These are phyloP conservation scores for Microascus cirrosus DNA, from an alignment of 2,329 filamentous ascomycete genomes.

Conservation along the genomic window DNA sequence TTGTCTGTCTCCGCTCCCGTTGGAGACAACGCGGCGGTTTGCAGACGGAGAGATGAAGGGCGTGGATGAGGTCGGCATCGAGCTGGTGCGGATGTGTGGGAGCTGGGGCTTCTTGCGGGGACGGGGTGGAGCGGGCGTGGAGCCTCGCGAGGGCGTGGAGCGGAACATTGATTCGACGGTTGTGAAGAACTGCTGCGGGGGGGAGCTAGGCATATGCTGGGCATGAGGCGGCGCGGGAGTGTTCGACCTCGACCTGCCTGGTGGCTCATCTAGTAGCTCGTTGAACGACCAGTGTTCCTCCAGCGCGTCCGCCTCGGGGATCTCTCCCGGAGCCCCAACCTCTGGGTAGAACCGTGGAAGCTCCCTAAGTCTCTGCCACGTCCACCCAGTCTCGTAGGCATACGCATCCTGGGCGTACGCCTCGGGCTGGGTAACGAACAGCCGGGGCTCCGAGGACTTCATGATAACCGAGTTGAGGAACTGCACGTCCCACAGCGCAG, in stretches of 20 bases:
- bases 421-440: slow-evolving; percentile 67
- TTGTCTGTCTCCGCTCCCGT: not conserved
- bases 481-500: slow-evolving; percentile 57
- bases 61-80: slow-evolving; percentile 32
- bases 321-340: slow-evolving; percentile 20
- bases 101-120: slow-evolving; percentile 31
- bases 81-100: slow-evolving; percentile 38
- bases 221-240: not conserved
- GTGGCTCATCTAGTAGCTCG: slow-evolving; percentile 48
- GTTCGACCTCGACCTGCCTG: not conserved
- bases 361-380: slow-evolving; percentile 58
- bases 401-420: slow-evolving; percentile 58
- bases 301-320: slow-evolving; percentile 49
- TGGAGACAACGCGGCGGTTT: slow-evolving; percentile 33
- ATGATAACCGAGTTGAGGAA: slow-evolving; percentile 66
- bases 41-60: slow-evolving; percentile 24
- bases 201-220: slow-evolving; percentile 17
- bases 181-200: slow-evolving; percentile 27
- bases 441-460: slow-evolving; percentile 54
- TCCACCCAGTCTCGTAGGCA: slow-evolving; percentile 48
- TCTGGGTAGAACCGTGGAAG: slow-evolving; percentile 46
- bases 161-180: slow-evolving; percentile 21
- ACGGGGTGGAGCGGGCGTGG: slow-evolving; percentile 28
- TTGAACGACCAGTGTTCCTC: slow-evolving; percentile 60
- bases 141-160: slow-evolving; percentile 20